Base-by-base conservation (phyloP, 768 basidiomycete genomes). In the Hygrophoropsis aurantiaca region DNA sequence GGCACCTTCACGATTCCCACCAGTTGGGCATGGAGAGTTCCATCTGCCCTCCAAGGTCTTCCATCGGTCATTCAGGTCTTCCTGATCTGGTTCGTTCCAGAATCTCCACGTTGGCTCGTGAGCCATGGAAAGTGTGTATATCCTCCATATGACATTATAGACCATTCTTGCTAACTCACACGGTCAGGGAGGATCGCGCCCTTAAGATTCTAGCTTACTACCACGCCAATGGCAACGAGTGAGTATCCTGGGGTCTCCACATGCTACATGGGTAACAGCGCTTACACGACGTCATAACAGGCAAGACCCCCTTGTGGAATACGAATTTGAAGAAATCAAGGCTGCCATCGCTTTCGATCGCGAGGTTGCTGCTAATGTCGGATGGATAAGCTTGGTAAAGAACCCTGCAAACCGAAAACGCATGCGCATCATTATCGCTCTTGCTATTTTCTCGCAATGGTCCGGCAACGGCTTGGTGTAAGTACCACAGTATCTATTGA, bases 311-410 rank as follows among this genome's bases (percentile, higher is more conserved):
- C 71, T 81, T 1, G 80, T 84, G 2, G 69, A 77, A 52, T 81
- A 77, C 57, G 81, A 83, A 58, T 82, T 79, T 52, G 73, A 78
- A 52, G 83, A 85, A 62, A 85, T 86, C 67, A 81, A 79, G 58
- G 72, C 78, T 20, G 80, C 80, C 5, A 69, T 80, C 46, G 66
- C 62, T 3, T 65, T 76, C 36, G 74, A 73, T 57, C 67, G 67
- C 38, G 67, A 67, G 27, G 65, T 72, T n/a, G 67, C 70, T 20
- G 49, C 66, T 9, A 57, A 71, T 30, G 63, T 76, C 16, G 74
- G 74, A 18, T 82, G 74, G 75, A 33, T 54, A 25, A 67, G 62
- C 34, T 64, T 81, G 39, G 58, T 82, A 59, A 74, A 64, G 58
- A 76, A 68, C 10, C 65, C 62, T 4, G 82, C 80, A 8, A 84